phyloP scores from a whole-genome alignment of 2,329 filamentous ascomycete genomes.

The Atkinsonella texensis region DNA sequence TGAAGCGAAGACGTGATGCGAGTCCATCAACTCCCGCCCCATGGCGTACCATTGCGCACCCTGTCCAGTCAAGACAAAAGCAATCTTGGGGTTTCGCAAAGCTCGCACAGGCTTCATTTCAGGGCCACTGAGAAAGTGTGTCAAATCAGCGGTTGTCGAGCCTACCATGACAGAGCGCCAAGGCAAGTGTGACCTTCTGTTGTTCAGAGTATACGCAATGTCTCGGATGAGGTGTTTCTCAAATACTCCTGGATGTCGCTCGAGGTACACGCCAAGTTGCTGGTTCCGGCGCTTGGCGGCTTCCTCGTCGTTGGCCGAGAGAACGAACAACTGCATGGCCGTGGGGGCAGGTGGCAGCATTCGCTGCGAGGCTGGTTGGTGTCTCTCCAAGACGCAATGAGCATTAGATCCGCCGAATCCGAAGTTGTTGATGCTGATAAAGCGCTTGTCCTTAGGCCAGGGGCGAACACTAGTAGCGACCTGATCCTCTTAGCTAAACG shows the following conservation, averaged over 20 bases:
- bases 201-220: conserved; percentile 35
- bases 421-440: conserved; percentile 38
- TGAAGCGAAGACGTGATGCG: conserved; percentile 23
- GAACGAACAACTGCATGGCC: conserved; percentile 26
- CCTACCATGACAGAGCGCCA: conserved; percentile 33
- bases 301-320: conserved; percentile 27
- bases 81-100: conserved; percentile 11
- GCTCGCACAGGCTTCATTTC: conserved; percentile 8
- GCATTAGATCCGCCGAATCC: conserved; percentile 35
- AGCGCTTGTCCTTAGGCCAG: conserved; percentile 36
- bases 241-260: conserved; percentile 30
- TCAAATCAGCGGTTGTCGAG: conserved; percentile 31
- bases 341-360: conserved; percentile 8
- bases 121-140: conserved; percentile 28
- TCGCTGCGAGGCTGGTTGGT: conserved; percentile 3
- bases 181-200: conserved; percentile 30
- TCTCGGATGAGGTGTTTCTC: conserved; percentile 31
- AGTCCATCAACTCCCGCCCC: conserved; percentile 24
- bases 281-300: conserved; percentile 19
- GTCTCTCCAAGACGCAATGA: conserved; percentile 26
- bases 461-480: conserved; percentile 16
- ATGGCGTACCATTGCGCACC: conserved; percentile 27
- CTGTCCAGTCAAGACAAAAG: conserved; percentile 28
- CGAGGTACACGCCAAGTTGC: conserved; percentile 25
- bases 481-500: not conserved